Evolutionary conservation across 345 rosid genomes (phyloP), one percentile per base, ranked within the genome.

Genomic region (Balakata baccata): DNA sequence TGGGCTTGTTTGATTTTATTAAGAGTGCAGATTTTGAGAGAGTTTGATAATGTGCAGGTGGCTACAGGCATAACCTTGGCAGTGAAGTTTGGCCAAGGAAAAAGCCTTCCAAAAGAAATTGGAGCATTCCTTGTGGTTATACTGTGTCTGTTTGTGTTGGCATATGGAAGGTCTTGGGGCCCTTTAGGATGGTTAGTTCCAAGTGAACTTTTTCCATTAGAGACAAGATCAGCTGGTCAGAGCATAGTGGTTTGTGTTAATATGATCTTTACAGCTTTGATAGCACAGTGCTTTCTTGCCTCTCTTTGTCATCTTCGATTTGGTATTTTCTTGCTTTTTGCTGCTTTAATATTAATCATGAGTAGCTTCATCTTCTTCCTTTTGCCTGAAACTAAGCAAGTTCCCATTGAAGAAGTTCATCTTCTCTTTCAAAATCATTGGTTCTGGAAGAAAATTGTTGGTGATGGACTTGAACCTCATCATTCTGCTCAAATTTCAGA

Each of bases 201-300:
- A 3, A 91, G 98, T 52, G 98, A 93, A 85, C 58, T 93, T 23
- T 93, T 93, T 66, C 97, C 96, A 0, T 64, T 91, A 78, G 97
- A 93, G 84, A 93, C 96, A 0, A 81, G 98, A 63, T 93, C 98
- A 29, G 98, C 98, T 0, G 97, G 98, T 14, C 98, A 90, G 81
- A 93, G 96, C 61, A 64, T 91, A 56, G 97, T 93, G 70, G 98
- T 90, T 43, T 87, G 90, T 17, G 89, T 90, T 34, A 93, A 90
- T 86, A 87, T 90, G 61, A 51, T 93, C 74, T 93, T 89, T 88
- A 93, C 98, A 2, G 97, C 96, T 39, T 74, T 91, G 62, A 89
- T 90, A 14, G 92, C 96, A 1, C 98, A 94, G 74, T 85, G 91
- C 66, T 94, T 91, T 84, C 87, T 92, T 2, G 90, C 68, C 11